phyloP scores from a whole-genome alignment of 2,329 filamentous ascomycete genomes.

The Furcasterigmium sp. region DNA sequence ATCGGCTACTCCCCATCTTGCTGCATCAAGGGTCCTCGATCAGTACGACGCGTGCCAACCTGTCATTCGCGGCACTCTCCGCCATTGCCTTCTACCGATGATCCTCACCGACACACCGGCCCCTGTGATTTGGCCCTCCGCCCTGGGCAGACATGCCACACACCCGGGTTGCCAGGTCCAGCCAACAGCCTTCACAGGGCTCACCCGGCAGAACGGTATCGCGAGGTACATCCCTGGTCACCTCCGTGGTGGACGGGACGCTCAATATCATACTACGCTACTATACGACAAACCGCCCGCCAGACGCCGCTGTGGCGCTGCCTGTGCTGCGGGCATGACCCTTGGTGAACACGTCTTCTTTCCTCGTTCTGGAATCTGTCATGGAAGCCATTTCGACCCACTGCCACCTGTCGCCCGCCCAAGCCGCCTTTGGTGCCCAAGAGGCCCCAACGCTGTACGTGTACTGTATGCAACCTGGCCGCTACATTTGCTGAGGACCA shows the following conservation, averaged over 20 bases:
- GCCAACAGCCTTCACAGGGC: background rate
- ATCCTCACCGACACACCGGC: slow-evolving; percentile 1
- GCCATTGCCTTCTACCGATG: background rate
- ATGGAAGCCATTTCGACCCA: background rate
- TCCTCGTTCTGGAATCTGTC: slow-evolving; percentile 2
- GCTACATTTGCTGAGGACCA: too few relatives aligned
- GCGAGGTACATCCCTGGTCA: background rate
- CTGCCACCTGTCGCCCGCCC: background rate
- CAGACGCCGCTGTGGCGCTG: too few relatives aligned
- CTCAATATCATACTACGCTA: background rate
- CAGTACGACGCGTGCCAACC: background rate
- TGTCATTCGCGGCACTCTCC: slow-evolving; percentile 1
- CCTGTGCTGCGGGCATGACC: too few relatives aligned
- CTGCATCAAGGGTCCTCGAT: background rate
- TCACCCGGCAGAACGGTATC: background rate
- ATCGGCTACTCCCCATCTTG: background rate
- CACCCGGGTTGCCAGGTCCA: background rate
- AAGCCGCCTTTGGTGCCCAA: too few relatives aligned
- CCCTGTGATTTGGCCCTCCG: too few relatives aligned
- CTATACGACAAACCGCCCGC: too few relatives aligned
- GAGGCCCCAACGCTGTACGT: too few relatives aligned
- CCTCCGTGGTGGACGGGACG: too few relatives aligned
- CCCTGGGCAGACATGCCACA: too few relatives aligned
- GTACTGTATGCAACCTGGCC: too few relatives aligned
- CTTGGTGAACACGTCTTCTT: too few relatives aligned